Conservation (phyloP, 768 basidiomycete genomes). For the Sistotremastrum niveocremeum region DNA sequence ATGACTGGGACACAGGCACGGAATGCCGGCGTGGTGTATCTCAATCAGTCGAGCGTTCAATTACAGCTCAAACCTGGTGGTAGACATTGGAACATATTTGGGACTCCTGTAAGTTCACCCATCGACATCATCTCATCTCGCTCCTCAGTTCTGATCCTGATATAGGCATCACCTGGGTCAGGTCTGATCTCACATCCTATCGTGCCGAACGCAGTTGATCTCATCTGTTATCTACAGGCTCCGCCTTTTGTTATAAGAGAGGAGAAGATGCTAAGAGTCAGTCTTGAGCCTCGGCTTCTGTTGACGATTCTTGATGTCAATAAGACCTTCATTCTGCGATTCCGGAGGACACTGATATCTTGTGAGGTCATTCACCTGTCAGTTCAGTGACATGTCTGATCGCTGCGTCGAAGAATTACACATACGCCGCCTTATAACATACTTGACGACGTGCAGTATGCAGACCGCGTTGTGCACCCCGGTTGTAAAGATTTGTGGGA, state of each 20-base stretch:
- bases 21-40: slow-evolving; percentile 1
- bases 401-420: background rate
- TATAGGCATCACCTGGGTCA: background rate
- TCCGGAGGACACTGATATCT: background rate
- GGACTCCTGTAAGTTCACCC: slow-evolving; percentile 1
- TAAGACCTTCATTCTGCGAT: background rate
- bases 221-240: background rate
- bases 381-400: background rate
- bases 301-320: background rate
- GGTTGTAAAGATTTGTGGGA: slow-evolving; percentile 2
- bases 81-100: slow-evolving; percentile 4
- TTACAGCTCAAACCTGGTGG: slow-evolving; percentile 1
- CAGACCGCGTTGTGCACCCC: background rate
- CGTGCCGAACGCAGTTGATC: background rate
- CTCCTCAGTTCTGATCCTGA: background rate
- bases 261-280: background rate
- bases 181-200: background rate
- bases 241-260: slow-evolving; percentile 1
- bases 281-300: background rate
- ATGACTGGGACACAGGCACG: slow-evolving; percentile 2
- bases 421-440: slow-evolving; percentile 1
- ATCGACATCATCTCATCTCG: background rate
- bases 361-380: background rate
- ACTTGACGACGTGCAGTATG: background rate
- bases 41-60: slow-evolving; percentile 1